Base-by-base conservation (phyloP, 2,329 filamentous ascomycete genomes). In the Sporothrix protearum region DNA sequence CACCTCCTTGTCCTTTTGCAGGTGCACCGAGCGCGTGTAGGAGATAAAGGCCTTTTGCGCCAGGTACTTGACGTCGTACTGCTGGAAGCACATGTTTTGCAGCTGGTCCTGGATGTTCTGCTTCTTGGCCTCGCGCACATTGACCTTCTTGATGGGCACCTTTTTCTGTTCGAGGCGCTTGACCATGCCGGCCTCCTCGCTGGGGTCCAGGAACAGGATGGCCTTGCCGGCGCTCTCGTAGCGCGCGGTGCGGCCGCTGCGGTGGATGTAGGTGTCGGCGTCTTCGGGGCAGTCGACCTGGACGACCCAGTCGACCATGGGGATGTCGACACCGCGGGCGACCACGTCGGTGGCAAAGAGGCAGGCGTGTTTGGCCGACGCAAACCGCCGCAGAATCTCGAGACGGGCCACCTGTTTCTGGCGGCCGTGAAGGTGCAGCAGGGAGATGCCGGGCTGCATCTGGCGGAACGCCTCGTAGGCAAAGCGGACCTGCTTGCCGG, bases 281-380 rank as follows among this genome's bases (percentile, higher is more conserved):
- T 99, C 95, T 80, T 99, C 96, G 0, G 96, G 96, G 75, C 93
- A 97, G 80, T 99, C 96, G n/a, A 93, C 87, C 79, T 99, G 96
- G n/a, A 99, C 93, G 5, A 99, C 96, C 92, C 96, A 99, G 80
- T 99, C 96, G 0, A 99, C 96, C 2, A 94, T 91, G 0, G 96
- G 96, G 78, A 99, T 98, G 80, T 99, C 96, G 14, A 99, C 87
- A 74, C 96, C 96, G 80, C 96, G 88, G 0, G 96, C 96, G 3
- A 96, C 94, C 6, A 99, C 93, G 78, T 99, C 96, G 0, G 96
- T 99, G 1, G 96, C 93, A 79, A 99, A 97, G 0, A 99, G 85
- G 78, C 96, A 97, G 0, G 93, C 91, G 71, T 92, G 86, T 77
- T 96, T 93, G 1, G 94, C 88, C 0, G 89, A 85, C 0, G 92